Conservation (phyloP, 148 eudicot species). For the Amaranthus palmeri region DNA sequence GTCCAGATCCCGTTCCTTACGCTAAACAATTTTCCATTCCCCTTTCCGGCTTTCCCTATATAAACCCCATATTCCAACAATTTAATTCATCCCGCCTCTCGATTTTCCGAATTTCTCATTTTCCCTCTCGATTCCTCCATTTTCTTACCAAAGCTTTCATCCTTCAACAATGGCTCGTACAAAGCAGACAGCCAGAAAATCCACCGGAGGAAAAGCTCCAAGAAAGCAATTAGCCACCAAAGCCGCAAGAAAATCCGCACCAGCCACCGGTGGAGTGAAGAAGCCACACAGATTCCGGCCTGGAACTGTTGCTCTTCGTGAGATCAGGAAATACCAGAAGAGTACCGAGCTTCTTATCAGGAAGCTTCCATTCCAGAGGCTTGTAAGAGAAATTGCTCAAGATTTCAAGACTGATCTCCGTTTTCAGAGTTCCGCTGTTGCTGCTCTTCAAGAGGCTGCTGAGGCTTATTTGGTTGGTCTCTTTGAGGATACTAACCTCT, state of each 20-base stretch:
- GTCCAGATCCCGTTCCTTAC: background rate
- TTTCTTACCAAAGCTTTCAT: background rate
- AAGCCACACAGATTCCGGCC: constrained; percentile 35
- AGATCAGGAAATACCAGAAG: constrained; percentile 34
- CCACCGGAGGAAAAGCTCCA: constrained; percentile 37
- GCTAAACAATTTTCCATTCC: background rate
- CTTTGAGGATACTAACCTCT: constrained; percentile 11
- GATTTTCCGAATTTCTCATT: no score
- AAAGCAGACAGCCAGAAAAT: constrained; percentile 32
- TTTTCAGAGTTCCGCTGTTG: constrained; percentile 32
- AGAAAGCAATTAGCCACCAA: constrained; percentile 32
- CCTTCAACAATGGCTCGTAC: constrained; percentile 25
- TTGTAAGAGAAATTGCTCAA: constrained; percentile 33
- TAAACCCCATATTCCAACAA: no score
- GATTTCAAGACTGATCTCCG: constrained; percentile 35
- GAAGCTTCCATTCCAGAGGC: constrained; percentile 34
- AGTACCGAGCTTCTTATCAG: constrained; percentile 30
- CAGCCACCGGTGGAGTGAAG: constrained; percentile 36
- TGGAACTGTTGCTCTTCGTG: constrained; percentile 28
- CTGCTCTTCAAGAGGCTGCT: constrained; percentile 28
- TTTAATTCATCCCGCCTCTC: no score
- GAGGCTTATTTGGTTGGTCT: constrained; percentile 27
- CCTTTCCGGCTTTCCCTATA: no score
- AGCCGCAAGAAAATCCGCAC: constrained; percentile 33
- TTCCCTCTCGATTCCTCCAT: background rate